A percentile compares a stretch with the other conserved stretches of the same genome.
phyloP scores from a whole-genome alignment of 2,329 filamentous ascomycete species.

The Elsinoe batatas region DNA sequence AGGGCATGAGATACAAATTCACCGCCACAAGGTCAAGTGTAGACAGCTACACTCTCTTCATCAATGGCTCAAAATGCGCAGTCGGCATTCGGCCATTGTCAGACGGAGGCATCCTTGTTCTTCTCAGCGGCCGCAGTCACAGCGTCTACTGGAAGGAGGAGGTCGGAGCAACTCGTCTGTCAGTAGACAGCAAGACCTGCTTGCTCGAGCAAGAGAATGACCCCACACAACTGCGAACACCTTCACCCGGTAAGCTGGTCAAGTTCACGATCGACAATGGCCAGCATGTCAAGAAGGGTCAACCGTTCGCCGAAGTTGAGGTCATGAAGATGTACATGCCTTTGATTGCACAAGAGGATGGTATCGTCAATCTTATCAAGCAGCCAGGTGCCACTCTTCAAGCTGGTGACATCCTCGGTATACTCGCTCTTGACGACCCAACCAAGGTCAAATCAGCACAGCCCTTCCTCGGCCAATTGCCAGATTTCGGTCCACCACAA shows the following conservation, averaged over 20 bases:
- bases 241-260: constrained; percentile 93
- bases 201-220: constrained; percentile 98
- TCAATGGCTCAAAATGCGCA: constrained; percentile 94
- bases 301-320: constrained; percentile 93
- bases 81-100: constrained; percentile 87
- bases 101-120: constrained; percentile 84
- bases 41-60: constrained; percentile 96
- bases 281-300: constrained; percentile 80
- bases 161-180: constrained; percentile 86
- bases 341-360: constrained; percentile 85
- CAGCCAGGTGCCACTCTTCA: constrained; percentile 96
- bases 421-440: constrained; percentile 88
- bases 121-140: constrained; percentile 87
- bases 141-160: constrained; percentile 99
- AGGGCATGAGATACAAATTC: constrained; percentile 94
- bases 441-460: constrained; percentile 93
- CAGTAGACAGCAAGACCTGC: constrained; percentile 96
- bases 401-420: constrained; percentile 96
- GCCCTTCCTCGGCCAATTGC: constrained; percentile 84
- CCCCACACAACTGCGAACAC: constrained; percentile 88
- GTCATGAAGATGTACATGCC: constrained; percentile 99
- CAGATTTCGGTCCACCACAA: constrained; percentile 74
- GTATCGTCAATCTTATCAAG: constrained; percentile 96
- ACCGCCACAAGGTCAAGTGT: constrained; percentile 85
- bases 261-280: constrained; percentile 97